Evolutionary conservation across 2,329 filamentous ascomycete genomes (phyloP).

Genomic region (Raffaelea ambrosiae): DNA sequence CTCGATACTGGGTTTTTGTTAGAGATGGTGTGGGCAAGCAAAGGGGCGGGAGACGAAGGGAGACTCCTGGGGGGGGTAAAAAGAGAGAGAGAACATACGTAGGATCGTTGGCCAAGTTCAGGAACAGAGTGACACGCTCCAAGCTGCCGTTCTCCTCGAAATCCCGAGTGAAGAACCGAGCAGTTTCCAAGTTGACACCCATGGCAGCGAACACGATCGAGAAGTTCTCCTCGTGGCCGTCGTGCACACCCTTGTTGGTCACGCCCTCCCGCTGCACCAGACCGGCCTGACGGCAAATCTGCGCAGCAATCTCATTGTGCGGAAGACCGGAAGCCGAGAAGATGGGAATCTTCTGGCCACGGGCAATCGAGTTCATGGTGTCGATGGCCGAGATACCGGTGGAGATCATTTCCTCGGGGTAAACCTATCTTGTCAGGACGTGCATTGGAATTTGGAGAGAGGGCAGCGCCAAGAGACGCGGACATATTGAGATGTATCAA

Average conservation of each 20-base stretch:
- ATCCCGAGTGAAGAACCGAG: slow-evolving; percentile 95
- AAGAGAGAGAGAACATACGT: slow-evolving; percentile 54
- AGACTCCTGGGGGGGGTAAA: too few relatives aligned
- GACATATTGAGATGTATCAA: too few relatives aligned
- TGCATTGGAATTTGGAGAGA: background rate
- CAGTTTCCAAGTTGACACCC: slow-evolving; percentile 99
- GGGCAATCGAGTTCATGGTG: slow-evolving; percentile 95
- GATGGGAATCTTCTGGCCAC: slow-evolving; percentile 99
- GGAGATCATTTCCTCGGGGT: slow-evolving; percentile 99
- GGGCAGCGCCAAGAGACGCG: too few relatives aligned
- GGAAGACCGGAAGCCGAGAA: slow-evolving; percentile 97
- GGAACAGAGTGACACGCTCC: slow-evolving; percentile 94
- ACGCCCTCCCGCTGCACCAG: slow-evolving; percentile 71
- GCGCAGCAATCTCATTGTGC: slow-evolving; percentile 98
- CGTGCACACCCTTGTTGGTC: slow-evolving; percentile 89
- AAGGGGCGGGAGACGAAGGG: too few relatives aligned
- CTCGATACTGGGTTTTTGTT: slow-evolving; percentile 66
- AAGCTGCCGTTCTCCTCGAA: slow-evolving; percentile 99
- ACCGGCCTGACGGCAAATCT: slow-evolving; percentile 95
- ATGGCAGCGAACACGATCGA: slow-evolving; percentile 99
- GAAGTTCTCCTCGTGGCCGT: slow-evolving; percentile 98
- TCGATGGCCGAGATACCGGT: slow-evolving; percentile 99
- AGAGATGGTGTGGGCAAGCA: too few relatives aligned
- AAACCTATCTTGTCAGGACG: slow-evolving; percentile 53
- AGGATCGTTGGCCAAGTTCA: slow-evolving; percentile 98